These are phyloP conservation scores for Heritiera fomes DNA, from an alignment of 345 rosid genomes.

Conservation along the genomic window DNA sequence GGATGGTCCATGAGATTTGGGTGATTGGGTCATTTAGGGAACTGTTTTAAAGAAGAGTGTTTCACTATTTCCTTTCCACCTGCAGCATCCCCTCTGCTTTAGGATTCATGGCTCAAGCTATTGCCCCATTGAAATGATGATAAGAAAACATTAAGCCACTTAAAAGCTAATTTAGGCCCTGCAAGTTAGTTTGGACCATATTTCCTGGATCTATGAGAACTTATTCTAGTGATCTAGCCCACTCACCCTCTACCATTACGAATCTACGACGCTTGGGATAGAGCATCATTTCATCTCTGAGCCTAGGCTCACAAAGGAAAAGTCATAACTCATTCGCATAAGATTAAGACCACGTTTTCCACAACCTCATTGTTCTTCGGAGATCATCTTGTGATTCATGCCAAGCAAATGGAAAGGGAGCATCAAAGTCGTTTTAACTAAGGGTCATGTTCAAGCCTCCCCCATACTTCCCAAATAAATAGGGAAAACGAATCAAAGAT, in stretches of 20 bases:
- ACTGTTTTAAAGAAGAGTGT: not conserved
- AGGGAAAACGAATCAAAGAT: not conserved
- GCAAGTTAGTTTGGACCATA: not conserved
- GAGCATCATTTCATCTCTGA: not conserved
- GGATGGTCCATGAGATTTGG: slow-evolving; percentile 39
- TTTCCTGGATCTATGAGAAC: too few relatives aligned
- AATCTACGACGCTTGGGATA: not conserved
- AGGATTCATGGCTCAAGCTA: too few relatives aligned
- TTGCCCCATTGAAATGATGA: too few relatives aligned
- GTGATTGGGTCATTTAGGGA: slow-evolving; percentile 5
- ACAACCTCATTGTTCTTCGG: not conserved
- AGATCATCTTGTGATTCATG: not conserved
- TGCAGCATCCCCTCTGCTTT: too few relatives aligned
- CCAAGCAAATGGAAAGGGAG: not conserved
- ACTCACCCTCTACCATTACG: too few relatives aligned
- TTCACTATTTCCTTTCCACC: too few relatives aligned
- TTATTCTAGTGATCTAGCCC: not conserved
- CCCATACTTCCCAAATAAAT: not conserved
- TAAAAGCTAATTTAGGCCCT: not conserved
- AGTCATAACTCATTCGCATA: too few relatives aligned
- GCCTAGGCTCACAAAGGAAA: not conserved
- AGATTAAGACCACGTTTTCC: not conserved
- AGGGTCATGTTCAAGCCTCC: not conserved
- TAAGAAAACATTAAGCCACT: too few relatives aligned
- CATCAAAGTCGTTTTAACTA: not conserved